Evolutionary conservation across 1,139 yeast genomes (phyloP).

Genomic region (Martiniozyma asiatica): DNA sequence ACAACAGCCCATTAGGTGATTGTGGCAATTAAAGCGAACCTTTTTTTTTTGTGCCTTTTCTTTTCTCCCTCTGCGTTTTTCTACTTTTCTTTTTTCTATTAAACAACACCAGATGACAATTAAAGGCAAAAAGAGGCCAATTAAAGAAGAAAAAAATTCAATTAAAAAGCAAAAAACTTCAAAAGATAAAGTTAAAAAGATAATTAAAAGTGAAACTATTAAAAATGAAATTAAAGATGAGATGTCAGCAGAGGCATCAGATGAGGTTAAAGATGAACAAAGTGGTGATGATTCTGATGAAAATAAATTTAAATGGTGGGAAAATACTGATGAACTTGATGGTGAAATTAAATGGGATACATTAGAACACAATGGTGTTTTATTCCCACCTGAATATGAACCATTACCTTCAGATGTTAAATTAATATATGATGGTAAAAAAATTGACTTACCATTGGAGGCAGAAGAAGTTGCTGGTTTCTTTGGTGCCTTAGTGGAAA

Average conservation of each 20-base stretch:
- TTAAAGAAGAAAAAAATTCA: background rate
- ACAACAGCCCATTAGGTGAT: background rate
- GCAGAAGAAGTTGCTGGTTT: constrained; percentile 98
- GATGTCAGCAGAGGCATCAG: too few relatives aligned
- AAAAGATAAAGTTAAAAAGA: background rate
- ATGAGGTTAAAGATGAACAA: too few relatives aligned
- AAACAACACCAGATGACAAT: background rate
- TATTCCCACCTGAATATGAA: constrained; percentile 87
- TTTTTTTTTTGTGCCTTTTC: too few relatives aligned
- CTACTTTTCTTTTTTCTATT: too few relatives aligned
- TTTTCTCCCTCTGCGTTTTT: too few relatives aligned
- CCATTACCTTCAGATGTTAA: constrained; percentile 76
- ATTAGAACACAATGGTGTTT: constrained; percentile 78
- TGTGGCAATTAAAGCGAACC: constrained; percentile 1
- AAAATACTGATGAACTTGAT: constrained; percentile 56
- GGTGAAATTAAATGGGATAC: constrained; percentile 79
- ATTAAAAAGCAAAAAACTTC: constrained; percentile 1
- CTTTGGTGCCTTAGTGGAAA: constrained; percentile 76
- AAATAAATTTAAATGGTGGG: constrained; percentile 71
- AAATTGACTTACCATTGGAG: constrained; percentile 58
- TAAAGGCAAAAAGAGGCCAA: background rate
- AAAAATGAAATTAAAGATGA: too few relatives aligned
- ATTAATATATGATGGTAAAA: constrained; percentile 61
- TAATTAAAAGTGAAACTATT: constrained; percentile 2
- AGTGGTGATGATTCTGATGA: constrained; percentile 44